Percentiles rank a stretch among this genome's conserved stretches.
phyloP scores from a whole-genome alignment of 352 stramenopile genomes.

The Phytophthora brassicae region DNA sequence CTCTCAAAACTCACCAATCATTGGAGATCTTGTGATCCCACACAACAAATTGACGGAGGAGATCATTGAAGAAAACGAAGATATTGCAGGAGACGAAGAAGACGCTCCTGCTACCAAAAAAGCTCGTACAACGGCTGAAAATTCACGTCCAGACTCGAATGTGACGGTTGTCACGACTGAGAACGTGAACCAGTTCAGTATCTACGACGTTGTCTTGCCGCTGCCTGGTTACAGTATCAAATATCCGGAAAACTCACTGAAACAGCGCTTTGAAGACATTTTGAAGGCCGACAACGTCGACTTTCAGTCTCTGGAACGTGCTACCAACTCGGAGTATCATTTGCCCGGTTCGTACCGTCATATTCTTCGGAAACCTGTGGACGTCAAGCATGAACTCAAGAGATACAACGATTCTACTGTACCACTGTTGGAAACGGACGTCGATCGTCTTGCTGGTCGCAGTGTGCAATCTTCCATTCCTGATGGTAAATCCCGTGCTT shows the following conservation, averaged over 20 bases:
- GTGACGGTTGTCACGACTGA: conserved; percentile 73
- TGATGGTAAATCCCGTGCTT: conserved; percentile 54
- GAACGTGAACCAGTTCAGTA: conserved; percentile 90
- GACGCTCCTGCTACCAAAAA: conserved; percentile 24
- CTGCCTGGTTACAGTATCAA: conserved; percentile 92
- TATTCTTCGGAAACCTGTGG: conserved; percentile 86
- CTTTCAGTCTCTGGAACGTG: conserved; percentile 61
- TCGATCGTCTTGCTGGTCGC: conserved; percentile 67
- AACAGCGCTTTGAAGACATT: conserved; percentile 67
- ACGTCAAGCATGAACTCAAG: conserved; percentile 92
- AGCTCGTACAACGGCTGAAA: conserved; percentile 39
- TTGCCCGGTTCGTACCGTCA: conserved; percentile 94
- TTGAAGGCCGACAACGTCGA: conserved; percentile 62
- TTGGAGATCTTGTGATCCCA: conserved; percentile 92
- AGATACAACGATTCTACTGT: conserved; percentile 92
- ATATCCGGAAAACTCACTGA: conserved; percentile 86
- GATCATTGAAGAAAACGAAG: conserved; percentile 35
- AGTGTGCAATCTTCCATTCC: conserved; percentile 50
- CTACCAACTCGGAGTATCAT: conserved; percentile 89
- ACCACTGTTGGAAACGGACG: conserved; percentile 93
- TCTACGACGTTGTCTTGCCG: conserved; percentile 96
- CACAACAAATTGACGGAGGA: conserved; percentile 42
- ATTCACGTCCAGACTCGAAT: conserved; percentile 26
- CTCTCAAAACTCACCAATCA: conserved; percentile 59
- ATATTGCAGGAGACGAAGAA: conserved; percentile 21